Base-by-base conservation (phyloP, 345 rosid genomes). In the Durio zibethinus region DNA sequence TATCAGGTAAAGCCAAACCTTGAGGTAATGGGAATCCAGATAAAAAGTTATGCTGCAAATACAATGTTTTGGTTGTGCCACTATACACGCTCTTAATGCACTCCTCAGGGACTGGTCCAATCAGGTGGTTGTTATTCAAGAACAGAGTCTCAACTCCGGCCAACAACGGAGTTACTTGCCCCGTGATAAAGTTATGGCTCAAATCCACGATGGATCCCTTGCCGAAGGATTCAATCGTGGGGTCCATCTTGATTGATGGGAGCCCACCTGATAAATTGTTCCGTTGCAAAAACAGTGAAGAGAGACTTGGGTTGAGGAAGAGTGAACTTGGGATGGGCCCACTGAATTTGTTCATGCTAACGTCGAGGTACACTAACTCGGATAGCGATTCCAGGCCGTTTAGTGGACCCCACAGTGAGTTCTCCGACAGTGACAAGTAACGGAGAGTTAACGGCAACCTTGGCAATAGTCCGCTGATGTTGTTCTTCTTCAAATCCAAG, bases 41-140 rank as follows among this genome's bases (percentile, higher is more conserved):
- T 1, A 92, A 64, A 81, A 88, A 94, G 80, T 92, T 94, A 72
- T 92, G 93, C 57, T 94, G 98, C 84, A 94, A 80, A 78, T 89
- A 94, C 43, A 92, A 79, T 5, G 92, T 91, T 62, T 76, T 84
- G 29, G 86, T 90, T 66, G 77, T 86, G 5, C 96, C 93, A 23
- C 72, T 72, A 77, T 56, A 48, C 57, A 90, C 57, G 81, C 92
- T 81, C 66, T 82, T 76, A 6, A 84, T 80, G 88, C 88, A 94
- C 68, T 85, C 92, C 80, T 61, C 83, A 1, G 98, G 95, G 43
- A 94, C 92, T 0, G 36, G 38, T 60, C 98, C 97, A 2, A 68
- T 81, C 68, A 90, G 81, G 48, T 81, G 92, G 88, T 94, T 94
- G 72, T 89, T 88, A 50, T 92, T 94, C 83, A 94, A 77, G 82